Evolutionary conservation across 176 grass and related monocot genomes (phyloP).

Genomic region (Hordeum marinum): DNA sequence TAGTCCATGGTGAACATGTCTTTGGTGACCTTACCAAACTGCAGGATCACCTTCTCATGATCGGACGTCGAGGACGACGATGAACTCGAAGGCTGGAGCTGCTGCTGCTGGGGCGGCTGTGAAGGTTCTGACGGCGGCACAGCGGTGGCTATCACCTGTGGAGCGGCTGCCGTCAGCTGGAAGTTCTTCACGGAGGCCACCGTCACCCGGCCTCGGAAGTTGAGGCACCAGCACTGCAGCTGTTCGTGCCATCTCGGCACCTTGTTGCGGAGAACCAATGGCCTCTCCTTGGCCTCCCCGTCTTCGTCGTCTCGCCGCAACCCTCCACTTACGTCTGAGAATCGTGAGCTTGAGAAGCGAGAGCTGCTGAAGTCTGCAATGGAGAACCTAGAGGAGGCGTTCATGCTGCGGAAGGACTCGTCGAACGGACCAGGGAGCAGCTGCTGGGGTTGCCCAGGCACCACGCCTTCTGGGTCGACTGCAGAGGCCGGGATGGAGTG

Average conservation of each 20-base stretch:
- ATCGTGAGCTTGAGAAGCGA: constrained; percentile 59
- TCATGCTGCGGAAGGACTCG: constrained; percentile 62
- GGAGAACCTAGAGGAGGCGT: constrained; percentile 43
- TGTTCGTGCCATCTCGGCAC: constrained; percentile 86
- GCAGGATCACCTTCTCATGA: constrained; percentile 37
- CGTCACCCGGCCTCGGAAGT: constrained; percentile 70
- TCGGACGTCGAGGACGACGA: constrained; percentile 25
- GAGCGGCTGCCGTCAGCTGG: constrained; percentile 52
- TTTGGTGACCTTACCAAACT: constrained; percentile 46
- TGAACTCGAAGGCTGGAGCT: constrained; percentile 25
- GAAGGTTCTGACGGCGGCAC: constrained; percentile 3
- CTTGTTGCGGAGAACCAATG: constrained; percentile 70
- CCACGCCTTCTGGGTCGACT: constrained; percentile 47
- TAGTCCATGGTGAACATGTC: constrained; percentile 58
- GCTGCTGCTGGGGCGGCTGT: constrained; percentile 18
- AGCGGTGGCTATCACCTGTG: neutral
- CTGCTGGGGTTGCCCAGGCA: constrained; percentile 57
- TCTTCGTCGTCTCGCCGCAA: constrained; percentile 13
- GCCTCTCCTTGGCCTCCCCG: constrained; percentile 43
- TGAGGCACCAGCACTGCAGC: constrained; percentile 90
- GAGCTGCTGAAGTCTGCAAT: constrained; percentile 54
- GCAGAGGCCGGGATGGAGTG: constrained; percentile 72
- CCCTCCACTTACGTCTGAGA: constrained; percentile 54
- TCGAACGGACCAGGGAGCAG: constrained; percentile 43
- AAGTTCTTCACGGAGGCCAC: constrained; percentile 83